phyloP scores from a whole-genome alignment of 805 yeast species.

The Yamadazyma endophytica region DNA sequence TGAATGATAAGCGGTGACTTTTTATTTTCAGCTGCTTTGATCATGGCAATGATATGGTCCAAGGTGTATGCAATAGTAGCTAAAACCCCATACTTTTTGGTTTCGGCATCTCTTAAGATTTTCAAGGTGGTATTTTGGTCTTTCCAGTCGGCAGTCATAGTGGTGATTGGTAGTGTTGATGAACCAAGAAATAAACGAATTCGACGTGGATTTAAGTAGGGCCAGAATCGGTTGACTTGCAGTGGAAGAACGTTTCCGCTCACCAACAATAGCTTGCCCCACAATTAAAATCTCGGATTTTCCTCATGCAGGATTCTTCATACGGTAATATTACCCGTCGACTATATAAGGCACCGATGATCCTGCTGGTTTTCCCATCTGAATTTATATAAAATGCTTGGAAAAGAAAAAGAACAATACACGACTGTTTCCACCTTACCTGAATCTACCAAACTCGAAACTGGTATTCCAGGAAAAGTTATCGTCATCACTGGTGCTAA shows the following conservation, averaged over 20 bases:
- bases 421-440: conserved; percentile 6
- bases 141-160: too few species aligned
- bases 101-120: conserved; percentile 25
- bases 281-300: too few species aligned
- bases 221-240: too few species aligned
- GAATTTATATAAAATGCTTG: conserved; percentile 9
- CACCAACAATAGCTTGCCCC: too few species aligned
- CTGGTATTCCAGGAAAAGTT: conserved; percentile 51
- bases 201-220: too few species aligned
- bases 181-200: too few species aligned
- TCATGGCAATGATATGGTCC: conserved; percentile 30
- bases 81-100: conserved; percentile 26
- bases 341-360: too few species aligned
- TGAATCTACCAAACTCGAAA: conserved; percentile 4
- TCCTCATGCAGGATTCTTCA: too few species aligned
- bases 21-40: conserved; percentile 29
- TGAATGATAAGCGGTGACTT: conserved; percentile 28
- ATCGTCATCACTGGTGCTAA: conserved; percentile 82
- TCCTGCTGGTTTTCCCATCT: too few species aligned
- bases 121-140: conserved; percentile 16
- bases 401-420: conserved; percentile 9
- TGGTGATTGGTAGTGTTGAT: too few species aligned
- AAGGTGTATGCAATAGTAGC: conserved; percentile 30
- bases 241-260: too few species aligned
- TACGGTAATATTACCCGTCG: too few species aligned